These are phyloP conservation scores for Sporothrix brunneoviolacea DNA, from an alignment of 2,329 filamentous ascomycete species.

Conservation along the genomic window DNA sequence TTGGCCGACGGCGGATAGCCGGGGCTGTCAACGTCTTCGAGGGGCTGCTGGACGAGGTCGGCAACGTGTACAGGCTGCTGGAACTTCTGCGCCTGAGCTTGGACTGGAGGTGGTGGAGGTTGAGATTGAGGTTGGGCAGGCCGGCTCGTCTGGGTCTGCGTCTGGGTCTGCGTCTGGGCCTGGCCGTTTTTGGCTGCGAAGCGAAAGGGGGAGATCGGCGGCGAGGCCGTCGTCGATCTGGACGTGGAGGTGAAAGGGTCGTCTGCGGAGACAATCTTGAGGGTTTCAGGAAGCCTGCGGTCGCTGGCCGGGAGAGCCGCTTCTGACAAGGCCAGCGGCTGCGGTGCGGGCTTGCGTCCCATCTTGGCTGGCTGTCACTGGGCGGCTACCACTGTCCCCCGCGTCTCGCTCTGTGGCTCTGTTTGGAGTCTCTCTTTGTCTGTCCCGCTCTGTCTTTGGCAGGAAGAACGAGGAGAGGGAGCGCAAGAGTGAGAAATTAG, in stretches of 20 bases:
- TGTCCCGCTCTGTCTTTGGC: not conserved
- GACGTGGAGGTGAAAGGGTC: slow-evolving; percentile 24
- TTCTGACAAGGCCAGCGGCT: slow-evolving; percentile 49
- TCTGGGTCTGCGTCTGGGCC: slow-evolving; percentile 11
- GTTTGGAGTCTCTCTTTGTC: not conserved
- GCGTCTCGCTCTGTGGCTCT: not conserved
- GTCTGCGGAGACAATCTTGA: slow-evolving; percentile 28
- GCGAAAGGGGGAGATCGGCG: slow-evolving; percentile 35
- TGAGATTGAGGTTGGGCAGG: not conserved
- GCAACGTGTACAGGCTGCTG: slow-evolving; percentile 26
- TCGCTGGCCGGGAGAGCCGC: slow-evolving; percentile 29
- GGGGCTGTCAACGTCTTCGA: slow-evolving; percentile 22
- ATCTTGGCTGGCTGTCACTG: slow-evolving; percentile 32
- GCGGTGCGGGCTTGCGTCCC: slow-evolving; percentile 53
- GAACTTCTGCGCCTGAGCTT: slow-evolving; percentile 8
- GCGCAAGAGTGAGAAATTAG: not conserved
- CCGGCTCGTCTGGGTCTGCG: slow-evolving; percentile 2
- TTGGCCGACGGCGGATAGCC: slow-evolving; percentile 25
- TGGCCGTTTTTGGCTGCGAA: slow-evolving; percentile 31
- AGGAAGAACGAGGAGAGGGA: not conserved
- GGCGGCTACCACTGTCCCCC: slow-evolving; percentile 10
- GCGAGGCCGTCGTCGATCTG: slow-evolving; percentile 38
- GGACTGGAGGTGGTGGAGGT: not conserved
- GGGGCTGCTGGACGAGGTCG: slow-evolving; percentile 25
- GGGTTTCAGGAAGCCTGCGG: slow-evolving; percentile 29